phyloP scores from a whole-genome alignment of 2,329 filamentous ascomycete genomes.

The Tolypocladium amazonense region DNA sequence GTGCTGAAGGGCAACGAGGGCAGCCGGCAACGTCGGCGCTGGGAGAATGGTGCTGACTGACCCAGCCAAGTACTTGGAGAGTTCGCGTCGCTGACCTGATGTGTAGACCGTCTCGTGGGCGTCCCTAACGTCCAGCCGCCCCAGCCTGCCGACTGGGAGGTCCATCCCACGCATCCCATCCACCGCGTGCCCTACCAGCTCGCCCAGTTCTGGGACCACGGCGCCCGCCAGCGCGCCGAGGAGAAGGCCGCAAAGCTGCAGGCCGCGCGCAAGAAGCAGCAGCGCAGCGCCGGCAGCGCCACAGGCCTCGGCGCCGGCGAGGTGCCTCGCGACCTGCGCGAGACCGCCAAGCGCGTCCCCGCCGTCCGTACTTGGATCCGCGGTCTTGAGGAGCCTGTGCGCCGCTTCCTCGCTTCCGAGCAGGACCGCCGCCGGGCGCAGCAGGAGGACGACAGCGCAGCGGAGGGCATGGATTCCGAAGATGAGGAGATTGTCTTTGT shows the following conservation, averaged over 20 bases:
- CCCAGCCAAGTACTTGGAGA: background rate
- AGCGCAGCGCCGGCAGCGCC: slow-evolving; percentile 27
- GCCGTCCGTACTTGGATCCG: slow-evolving; percentile 73
- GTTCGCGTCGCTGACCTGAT: background rate
- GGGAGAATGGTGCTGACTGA: slow-evolving; percentile 78
- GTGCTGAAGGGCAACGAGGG: slow-evolving; percentile 86
- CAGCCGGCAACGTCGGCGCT: slow-evolving; percentile 72
- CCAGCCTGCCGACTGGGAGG: slow-evolving; percentile 69
- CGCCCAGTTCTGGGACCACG: slow-evolving; percentile 70
- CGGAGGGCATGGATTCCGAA: slow-evolving; percentile 32
- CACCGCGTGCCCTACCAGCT: slow-evolving; percentile 80
- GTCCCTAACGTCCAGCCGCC: slow-evolving; percentile 84
- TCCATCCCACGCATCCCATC: slow-evolving; percentile 70
- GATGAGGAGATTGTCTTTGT: slow-evolving; percentile 93
- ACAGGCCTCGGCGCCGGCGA: slow-evolving; percentile 37
- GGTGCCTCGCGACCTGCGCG: slow-evolving; percentile 71
- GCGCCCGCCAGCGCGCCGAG: slow-evolving; percentile 38
- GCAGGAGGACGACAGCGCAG: slow-evolving; percentile 14
- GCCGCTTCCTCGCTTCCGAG: slow-evolving; percentile 58
- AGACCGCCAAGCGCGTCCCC: slow-evolving; percentile 68
- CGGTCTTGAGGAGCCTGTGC: slow-evolving; percentile 74
- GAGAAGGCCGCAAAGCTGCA: slow-evolving; percentile 29
- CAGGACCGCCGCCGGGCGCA: slow-evolving; percentile 3
- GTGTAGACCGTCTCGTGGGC: slow-evolving; percentile 66
- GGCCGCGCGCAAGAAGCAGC: slow-evolving; percentile 35